Evolutionary conservation across 805 yeast genomes (phyloP), one percentile per base, ranked within the genome.

Genomic region (Barnettozyma botsteinii): DNA sequence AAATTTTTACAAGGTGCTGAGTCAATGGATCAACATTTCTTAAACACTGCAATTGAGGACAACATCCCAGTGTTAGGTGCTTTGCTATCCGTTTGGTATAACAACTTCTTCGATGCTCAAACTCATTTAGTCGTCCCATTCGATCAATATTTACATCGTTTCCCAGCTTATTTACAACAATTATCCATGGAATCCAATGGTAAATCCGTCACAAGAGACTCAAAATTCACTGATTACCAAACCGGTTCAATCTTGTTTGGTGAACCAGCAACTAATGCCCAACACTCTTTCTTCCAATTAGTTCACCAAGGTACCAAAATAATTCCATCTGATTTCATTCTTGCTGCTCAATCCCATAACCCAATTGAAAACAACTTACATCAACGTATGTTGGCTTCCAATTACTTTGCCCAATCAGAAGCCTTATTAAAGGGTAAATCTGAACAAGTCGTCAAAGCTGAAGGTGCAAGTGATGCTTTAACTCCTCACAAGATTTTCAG

Each of bases 151-250:
- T 73, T 93, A 69, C 96, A 91, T 78, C 79, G 99, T 66, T 93
- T 93, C 91, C 97, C 98, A 48, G 99, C 99, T 45, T 93, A 93
- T 72, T 76, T 93, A 69, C 98, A 93, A 75, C 98, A 93, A 72
- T 77, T 93, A 65, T 85, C 95, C 25, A 93, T 93, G 98, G 98
- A 93, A 73, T 88, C 97, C 45, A 93, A 93, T 72, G 98, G 98
- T 73, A 93, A 93, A 72, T 81, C 95, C 34, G 97, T 93, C 54
- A 84, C 95, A 57, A 83, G 97, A 69, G 88, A 86, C 58, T 85
- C 87, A 61, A 81, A 77, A 51, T 88, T 82, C 72, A 87, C 95
- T 62, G 78, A 81, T 72, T 93, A 93, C 76, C 88, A 93, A 59
- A 91, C 98, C 35, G 98, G 98, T 55, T 75, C 95, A 46, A 87